Conservation (phyloP, 768 basidiomycete genomes). For the Nidularia sp. region DNA sequence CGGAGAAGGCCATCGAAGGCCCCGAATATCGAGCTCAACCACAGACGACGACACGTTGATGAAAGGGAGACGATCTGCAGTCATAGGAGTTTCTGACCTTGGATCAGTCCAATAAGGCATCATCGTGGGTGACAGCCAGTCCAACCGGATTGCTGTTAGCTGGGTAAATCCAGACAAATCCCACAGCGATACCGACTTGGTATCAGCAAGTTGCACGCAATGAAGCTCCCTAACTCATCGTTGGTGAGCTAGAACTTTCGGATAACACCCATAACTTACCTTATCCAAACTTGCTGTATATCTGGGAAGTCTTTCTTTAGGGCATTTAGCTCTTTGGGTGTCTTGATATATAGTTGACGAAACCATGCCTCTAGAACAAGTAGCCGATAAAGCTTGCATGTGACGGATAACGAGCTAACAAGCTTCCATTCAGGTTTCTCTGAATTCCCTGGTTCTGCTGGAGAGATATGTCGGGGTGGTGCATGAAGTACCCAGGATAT, state of each 20-base stretch:
- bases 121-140: constrained; percentile 18
- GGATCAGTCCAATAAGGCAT: constrained; percentile 8
- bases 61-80: constrained; percentile 15
- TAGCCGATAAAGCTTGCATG: constrained; percentile 22
- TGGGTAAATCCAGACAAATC: constrained; percentile 15
- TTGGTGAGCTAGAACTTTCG: too few relatives aligned
- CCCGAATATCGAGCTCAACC: constrained; percentile 22
- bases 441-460: constrained; percentile 10
- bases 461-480: not conserved
- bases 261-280: constrained; percentile 7
- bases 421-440: constrained; percentile 21
- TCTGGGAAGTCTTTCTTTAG: too few relatives aligned
- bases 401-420: constrained; percentile 20
- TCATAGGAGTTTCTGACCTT: constrained; percentile 1
- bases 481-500: constrained; percentile 15
- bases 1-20: constrained; percentile 25
- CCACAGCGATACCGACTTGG: constrained; percentile 13
- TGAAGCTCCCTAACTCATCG: constrained; percentile 21
- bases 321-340: constrained; percentile 13
- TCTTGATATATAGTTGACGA: constrained; percentile 17
- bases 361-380: constrained; percentile 28
- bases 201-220: constrained; percentile 15
- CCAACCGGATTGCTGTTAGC: constrained; percentile 18
- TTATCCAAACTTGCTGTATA: constrained; percentile 11
- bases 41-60: constrained; percentile 17